Base-by-base conservation (phyloP, 768 basidiomycete genomes). In the Pisolithus orientalis region DNA sequence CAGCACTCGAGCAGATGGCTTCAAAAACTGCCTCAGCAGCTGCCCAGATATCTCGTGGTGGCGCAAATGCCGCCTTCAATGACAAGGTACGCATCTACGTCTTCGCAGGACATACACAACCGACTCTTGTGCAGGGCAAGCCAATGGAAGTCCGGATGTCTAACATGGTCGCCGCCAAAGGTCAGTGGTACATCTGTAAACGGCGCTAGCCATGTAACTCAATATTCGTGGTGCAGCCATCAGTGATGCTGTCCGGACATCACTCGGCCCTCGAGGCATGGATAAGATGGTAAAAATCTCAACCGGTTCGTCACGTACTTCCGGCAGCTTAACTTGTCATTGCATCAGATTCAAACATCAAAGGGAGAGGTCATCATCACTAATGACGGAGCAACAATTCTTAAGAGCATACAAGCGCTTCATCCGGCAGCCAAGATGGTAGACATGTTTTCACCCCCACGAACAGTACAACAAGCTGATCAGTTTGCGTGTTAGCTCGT, bases 391-490 rank as follows among this genome's bases (percentile, higher is more conserved):
- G 96, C 96, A 6, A 99, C 96, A 10, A 99, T 99, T 59, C 74
- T 99, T 51, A 91, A 92, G 66, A 93, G 85, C 58, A 90, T 97
- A 60, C 93, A 95, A 61, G 96, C 95, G 17, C 71, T 98, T 47
- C 96, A 99, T 70, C 96, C 96, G 39, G 95, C 96, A 38, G 96
- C 96, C 28, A 92, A 95, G 73, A 99, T 99, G 96, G 95, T 84
- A 55, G 50, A 14, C 25, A 40, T 45, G 32, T 44, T 10, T 13
- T 31, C 27, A 34, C n/a, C 42, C 43, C 17, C 27, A 14, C 38
- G 5, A n/a, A 24, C 34, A 28, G 49, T 9, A 53, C 29, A n/a
- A 40, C 21, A 28, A 38, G 25, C 34, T 52, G 59, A 42, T 56
- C 40, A 13, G 1, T 51, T 44, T 17, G 45, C 5, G 34, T 14